phyloP scores from a whole-genome alignment of 495 filamentous ascomycete genomes.

The Parachaetomium inaequale region DNA sequence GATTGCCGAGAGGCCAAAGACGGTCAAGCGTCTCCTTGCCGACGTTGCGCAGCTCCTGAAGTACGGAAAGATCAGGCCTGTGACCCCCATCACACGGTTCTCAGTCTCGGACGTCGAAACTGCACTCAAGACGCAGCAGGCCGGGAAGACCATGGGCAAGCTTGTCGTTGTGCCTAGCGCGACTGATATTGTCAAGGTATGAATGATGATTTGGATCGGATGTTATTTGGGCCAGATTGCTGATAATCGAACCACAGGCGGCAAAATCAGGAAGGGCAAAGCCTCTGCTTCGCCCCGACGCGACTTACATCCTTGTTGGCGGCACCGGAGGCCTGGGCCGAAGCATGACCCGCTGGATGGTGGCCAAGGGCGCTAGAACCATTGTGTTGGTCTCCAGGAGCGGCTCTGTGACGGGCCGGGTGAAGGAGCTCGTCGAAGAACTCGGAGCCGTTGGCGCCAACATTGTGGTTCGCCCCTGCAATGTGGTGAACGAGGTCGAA shows the following conservation, averaged over 20 bases:
- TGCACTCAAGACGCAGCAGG: constrained; percentile 57
- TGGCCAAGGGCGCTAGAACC: constrained; percentile 53
- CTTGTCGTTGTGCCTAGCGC: constrained; percentile 46
- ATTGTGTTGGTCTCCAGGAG: constrained; percentile 58
- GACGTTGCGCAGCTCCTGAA: constrained; percentile 41
- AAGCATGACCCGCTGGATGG: constrained; percentile 59
- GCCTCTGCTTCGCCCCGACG: constrained; percentile 42
- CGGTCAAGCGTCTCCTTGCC: constrained; percentile 38
- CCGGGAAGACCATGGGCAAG: constrained; percentile 55
- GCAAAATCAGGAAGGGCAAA: constrained; percentile 33
- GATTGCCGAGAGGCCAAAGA: constrained; percentile 37
- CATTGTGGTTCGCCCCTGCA: constrained; percentile 41
- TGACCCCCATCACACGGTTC: constrained; percentile 43
- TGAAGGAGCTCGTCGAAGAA: constrained; percentile 47
- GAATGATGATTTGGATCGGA: neutral
- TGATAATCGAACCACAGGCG: constrained; percentile 16
- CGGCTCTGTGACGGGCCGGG: constrained; percentile 40
- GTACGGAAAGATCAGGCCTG: constrained; percentile 39
- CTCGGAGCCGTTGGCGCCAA: constrained; percentile 36
- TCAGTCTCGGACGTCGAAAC: constrained; percentile 50
- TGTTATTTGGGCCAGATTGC: neutral
- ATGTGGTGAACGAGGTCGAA: constrained; percentile 39
- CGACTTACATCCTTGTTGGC: constrained; percentile 59
- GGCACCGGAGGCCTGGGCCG: constrained; percentile 63
- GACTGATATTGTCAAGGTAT: constrained; percentile 40